Conservation (phyloP, 225 moss, liverwort and hornwort species). For the Polytrichum commune region DNA sequence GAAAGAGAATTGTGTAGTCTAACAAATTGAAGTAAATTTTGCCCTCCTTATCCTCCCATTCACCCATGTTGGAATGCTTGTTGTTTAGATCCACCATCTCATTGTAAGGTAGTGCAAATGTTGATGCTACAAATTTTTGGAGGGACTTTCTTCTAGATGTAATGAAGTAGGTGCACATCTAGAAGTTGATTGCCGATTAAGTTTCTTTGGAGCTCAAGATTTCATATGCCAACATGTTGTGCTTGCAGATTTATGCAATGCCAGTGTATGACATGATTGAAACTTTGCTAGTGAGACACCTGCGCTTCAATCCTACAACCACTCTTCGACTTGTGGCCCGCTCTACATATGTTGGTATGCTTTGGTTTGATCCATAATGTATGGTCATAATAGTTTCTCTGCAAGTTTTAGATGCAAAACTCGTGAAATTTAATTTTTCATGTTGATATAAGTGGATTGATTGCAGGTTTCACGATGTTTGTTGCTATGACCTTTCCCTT, state of each 20-base stretch:
- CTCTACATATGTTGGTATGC: slow-evolving; percentile 30
- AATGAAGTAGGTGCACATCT: not conserved
- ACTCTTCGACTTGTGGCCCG: slow-evolving; percentile 42
- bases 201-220: not conserved
- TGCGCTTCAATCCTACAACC: slow-evolving; percentile 16
- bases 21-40: not conserved
- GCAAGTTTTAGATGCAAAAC: not conserved
- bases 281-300: slow-evolving; percentile 30
- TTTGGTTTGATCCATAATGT: not conserved
- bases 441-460: too few relatives aligned
- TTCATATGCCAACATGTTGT: not conserved
- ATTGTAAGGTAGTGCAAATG: not conserved
- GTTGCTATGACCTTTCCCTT: slow-evolving; percentile 66
- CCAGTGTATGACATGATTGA: slow-evolving; percentile 60
- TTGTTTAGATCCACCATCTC: not conserved
- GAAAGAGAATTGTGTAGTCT: not conserved
- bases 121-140: not conserved
- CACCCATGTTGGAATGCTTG: not conserved
- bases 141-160: not conserved
- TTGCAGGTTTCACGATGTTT: slow-evolving; percentile 39
- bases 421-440: too few relatives aligned
- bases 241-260: slow-evolving; percentile 54
- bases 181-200: not conserved
- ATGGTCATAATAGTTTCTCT: not conserved
- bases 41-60: not conserved